Evolutionary conservation across 495 filamentous ascomycete species (phyloP).

Genomic region (Thermochaetoides thermophila): DNA sequence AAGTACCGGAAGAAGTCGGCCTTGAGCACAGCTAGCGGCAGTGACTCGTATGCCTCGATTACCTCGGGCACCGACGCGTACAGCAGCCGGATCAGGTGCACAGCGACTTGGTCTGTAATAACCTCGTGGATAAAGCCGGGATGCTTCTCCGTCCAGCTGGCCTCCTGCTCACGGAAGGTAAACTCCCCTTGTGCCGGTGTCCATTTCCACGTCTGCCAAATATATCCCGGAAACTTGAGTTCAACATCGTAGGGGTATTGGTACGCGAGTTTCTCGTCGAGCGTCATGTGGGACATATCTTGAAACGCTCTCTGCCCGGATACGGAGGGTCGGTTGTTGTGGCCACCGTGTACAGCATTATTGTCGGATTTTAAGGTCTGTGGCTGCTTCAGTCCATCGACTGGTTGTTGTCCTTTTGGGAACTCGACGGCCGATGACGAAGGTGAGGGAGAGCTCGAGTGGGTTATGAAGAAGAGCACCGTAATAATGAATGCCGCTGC

Average conservation of each 20-base stretch:
- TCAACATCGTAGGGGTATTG: constrained; percentile 87
- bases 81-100: constrained; percentile 66
- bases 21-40: constrained; percentile 81
- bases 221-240: constrained; percentile 83
- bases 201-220: constrained; percentile 99
- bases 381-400: constrained; percentile 6
- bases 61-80: constrained; percentile 83
- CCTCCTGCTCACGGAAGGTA: constrained; percentile 64
- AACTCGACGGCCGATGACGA: constrained; percentile 11
- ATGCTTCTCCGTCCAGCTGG: constrained; percentile 81
- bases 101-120: constrained; percentile 76
- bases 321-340: neutral
- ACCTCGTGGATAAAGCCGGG: constrained; percentile 92
- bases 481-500: constrained; percentile 51
- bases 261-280: constrained; percentile 76
- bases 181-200: constrained; percentile 73
- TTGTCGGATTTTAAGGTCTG: constrained; percentile 12
- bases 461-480: constrained; percentile 55
- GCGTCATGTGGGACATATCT: constrained; percentile 44
- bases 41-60: constrained; percentile 73
- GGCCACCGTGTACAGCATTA: neutral
- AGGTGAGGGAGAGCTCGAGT: constrained; percentile 24
- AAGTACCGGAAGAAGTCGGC: constrained; percentile 98
- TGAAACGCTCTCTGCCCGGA: constrained; percentile 32
- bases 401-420: constrained; percentile 11